phyloP scores from a whole-genome alignment of 129 eudicot species.

The Saposhnikovia divaricata region DNA sequence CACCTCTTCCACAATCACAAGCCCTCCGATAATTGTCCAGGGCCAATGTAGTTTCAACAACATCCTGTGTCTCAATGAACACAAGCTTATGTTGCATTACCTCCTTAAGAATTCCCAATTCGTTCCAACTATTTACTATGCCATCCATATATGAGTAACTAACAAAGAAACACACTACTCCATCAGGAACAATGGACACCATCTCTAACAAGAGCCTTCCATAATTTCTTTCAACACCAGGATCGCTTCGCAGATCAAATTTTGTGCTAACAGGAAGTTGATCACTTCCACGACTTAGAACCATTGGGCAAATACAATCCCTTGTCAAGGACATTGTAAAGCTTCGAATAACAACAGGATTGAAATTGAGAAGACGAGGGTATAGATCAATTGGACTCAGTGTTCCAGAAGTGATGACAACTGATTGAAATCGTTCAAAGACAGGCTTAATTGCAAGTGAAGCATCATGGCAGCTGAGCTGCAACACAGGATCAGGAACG shows the following conservation, averaged over 20 bases:
- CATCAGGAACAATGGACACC: conserved; percentile 99
- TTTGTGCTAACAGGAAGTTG: conserved; percentile 98
- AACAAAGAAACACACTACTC: conserved; percentile 92
- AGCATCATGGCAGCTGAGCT: conserved; percentile 99
- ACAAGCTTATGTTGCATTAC: conserved; percentile 98
- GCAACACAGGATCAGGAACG: conserved; percentile 97
- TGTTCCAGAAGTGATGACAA: conserved; percentile 96
- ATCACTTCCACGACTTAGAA: conserved; percentile 95
- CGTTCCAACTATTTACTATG: conserved; percentile 96
- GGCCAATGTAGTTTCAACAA: conserved; percentile 96
- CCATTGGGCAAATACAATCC: conserved; percentile 99
- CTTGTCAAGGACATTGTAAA: conserved; percentile 97
- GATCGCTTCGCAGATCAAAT: conserved; percentile 91
- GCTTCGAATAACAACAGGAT: conserved; percentile 96
- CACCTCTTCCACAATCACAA: conserved; percentile 99
- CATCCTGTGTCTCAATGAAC: conserved; percentile 98
- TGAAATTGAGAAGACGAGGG: conserved; percentile 93
- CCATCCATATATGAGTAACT: conserved; percentile 99
- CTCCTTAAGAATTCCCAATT: conserved; percentile 89
- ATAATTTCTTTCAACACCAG: conserved; percentile 95
- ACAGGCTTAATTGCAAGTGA: conserved; percentile 99
- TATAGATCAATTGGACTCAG: conserved; percentile 93
- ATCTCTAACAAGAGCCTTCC: conserved; percentile 95
- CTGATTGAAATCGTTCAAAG: conserved; percentile 92
- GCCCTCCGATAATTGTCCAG: conserved; percentile 95